Evolutionary conservation across 371 early-diverging fungal genomes (phyloP).

Genomic region (Lichtheimia corymbifera): DNA sequence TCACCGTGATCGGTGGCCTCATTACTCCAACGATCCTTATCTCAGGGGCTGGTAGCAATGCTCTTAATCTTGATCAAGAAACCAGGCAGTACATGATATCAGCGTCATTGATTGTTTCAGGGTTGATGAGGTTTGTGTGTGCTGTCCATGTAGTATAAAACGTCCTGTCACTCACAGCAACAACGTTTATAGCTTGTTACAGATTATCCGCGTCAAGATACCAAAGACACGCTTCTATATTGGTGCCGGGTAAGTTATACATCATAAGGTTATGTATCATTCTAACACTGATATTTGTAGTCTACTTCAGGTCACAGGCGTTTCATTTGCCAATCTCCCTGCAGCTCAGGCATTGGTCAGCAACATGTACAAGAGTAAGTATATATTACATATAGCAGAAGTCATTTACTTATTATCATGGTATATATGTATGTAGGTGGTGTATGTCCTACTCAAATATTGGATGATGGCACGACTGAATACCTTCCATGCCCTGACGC

Average conservation of each 20-base stretch:
- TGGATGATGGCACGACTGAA: conserved; percentile 38
- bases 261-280: too few relatives aligned
- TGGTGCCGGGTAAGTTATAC: conserved; percentile 55
- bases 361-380: conserved; percentile 51
- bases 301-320: conserved; percentile 39
- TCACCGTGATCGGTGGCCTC: conserved; percentile 54
- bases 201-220: conserved; percentile 50
- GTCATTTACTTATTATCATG: not conserved
- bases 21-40: conserved; percentile 53
- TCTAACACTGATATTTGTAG: conserved; percentile 2
- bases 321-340: conserved; percentile 39
- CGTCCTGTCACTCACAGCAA: not conserved
- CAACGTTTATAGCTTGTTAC: conserved; percentile 33
- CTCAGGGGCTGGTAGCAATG: conserved; percentile 46
- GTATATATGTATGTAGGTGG: conserved; percentile 21
- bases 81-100: conserved; percentile 55
- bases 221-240: conserved; percentile 48
- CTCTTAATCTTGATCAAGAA: conserved; percentile 45
- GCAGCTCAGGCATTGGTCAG: conserved; percentile 32
- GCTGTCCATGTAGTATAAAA: not conserved
- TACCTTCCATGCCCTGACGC: conserved; percentile 56
- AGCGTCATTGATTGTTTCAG: conserved; percentile 48
- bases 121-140: conserved; percentile 30
- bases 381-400: not conserved
- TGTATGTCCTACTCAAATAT: conserved; percentile 42